Percentiles rank a stretch among this genome's conserved stretches.
Evolutionary conservation across 2,329 filamentous ascomycete genomes (phyloP).

Genomic region (Penicillium sp.): DNA sequence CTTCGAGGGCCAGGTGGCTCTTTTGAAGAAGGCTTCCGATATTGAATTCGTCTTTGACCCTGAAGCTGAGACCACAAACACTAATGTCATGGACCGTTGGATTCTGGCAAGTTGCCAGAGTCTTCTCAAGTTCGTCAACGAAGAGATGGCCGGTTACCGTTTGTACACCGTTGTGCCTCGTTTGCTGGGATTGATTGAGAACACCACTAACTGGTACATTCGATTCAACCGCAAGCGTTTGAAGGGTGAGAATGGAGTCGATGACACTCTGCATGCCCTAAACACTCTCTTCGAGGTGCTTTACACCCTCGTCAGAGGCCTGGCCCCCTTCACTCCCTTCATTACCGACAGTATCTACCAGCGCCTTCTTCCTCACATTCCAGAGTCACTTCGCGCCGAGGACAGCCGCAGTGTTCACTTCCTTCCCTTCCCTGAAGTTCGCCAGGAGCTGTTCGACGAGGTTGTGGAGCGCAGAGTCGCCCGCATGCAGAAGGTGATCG

Average conservation of each 20-base stretch:
- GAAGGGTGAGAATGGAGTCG: slow-evolving; percentile 82
- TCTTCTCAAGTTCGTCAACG: slow-evolving; percentile 84
- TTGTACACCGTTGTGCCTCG: slow-evolving; percentile 90
- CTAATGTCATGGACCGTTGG: slow-evolving; percentile 95
- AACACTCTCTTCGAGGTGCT: slow-evolving; percentile 94
- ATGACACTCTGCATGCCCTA: slow-evolving; percentile 85
- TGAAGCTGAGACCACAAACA: slow-evolving; percentile 70
- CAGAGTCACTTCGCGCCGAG: slow-evolving; percentile 65
- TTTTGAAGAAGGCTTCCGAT: slow-evolving; percentile 81
- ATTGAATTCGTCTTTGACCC: slow-evolving; percentile 79
- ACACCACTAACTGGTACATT: slow-evolving; percentile 99
- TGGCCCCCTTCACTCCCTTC: slow-evolving; percentile 95
- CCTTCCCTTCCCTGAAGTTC: slow-evolving; percentile 82
- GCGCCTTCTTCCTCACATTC: slow-evolving; percentile 78
- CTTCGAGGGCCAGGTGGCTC: slow-evolving; percentile 81
- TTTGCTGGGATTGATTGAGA: slow-evolving; percentile 80
- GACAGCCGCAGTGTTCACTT: slow-evolving; percentile 91
- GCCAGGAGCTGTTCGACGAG: slow-evolving; percentile 82
- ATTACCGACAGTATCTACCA: slow-evolving; percentile 93
- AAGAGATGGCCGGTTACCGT: slow-evolving; percentile 81
- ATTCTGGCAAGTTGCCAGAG: slow-evolving; percentile 91
- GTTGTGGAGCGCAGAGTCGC: slow-evolving; percentile 82
- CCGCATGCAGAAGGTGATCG: slow-evolving; percentile 95
- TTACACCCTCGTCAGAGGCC: slow-evolving; percentile 80
- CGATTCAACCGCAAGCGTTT: slow-evolving; percentile 87